Evolutionary conservation across 2,329 filamentous ascomycete genomes (phyloP), one percentile per base, ranked within the genome.

Genomic region (Pseudogymnoascus sp.): DNA sequence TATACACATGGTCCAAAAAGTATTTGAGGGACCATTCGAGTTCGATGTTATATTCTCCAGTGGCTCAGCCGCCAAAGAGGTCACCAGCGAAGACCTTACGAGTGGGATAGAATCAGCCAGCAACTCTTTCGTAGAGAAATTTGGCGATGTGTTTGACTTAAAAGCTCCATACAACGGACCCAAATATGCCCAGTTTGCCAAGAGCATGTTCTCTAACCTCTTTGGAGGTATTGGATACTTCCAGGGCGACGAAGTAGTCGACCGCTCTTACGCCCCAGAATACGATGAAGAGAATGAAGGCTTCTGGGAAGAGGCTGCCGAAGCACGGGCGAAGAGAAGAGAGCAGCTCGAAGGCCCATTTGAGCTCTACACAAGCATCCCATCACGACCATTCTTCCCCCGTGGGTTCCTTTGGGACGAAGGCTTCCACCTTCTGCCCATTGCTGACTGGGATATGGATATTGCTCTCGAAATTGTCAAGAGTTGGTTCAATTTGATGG

Each of bases 321-420:
- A 89, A 71, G 93, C 93, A 4, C 84, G 91, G 64, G 83, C 80
- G 23, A 85, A 86, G 64, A 87, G 85, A 63, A 77, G 85, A 67
- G 87, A 92, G 67, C 80, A 85, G 65, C 76, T 88, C 0, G 92
- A 96, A 72, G 91, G 91, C 0, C 91, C 93, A 1, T 90, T 88
- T 62, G 91, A 96, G 74, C 83, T 99, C 2, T 97, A 93, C 74
- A 96, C 93, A 6, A 91, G 88, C 70, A 88, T 97, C 63, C 95
- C 95, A 0, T 97, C 93, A 7, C 83, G 95, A 4, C 90, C 95
- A 0, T 99, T 99, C 79, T 99, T 99, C 77, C 95, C 95, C 1
- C 84, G 95, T 65, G 95, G 95, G 0, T 99, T 99, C 74, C 81
- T 97, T 3, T 99, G 95, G 95, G 95, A 99, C 70, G 95, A 99